phyloP scores from a whole-genome alignment of 352 stramenopile genomes.

The Globisporangium radiosum region DNA sequence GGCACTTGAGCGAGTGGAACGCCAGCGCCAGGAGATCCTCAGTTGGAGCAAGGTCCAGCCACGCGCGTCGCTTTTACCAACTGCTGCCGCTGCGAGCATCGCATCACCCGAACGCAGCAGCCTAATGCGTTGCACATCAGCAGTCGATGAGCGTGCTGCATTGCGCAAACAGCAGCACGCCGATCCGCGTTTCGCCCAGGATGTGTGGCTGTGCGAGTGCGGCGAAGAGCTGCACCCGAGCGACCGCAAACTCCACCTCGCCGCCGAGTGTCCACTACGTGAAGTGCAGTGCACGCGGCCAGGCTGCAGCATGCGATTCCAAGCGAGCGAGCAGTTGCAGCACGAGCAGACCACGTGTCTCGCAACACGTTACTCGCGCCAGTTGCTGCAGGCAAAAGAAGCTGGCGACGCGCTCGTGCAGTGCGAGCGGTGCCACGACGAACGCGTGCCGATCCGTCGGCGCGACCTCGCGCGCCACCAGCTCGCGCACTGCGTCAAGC shows the following conservation, averaged over 20 bases:
- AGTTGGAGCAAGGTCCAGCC: conserved; percentile 20
- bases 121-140: conserved; percentile 2
- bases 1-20: conserved; percentile 29
- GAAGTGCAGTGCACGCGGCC: conserved; percentile 34
- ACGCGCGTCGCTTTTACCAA: conserved; percentile 9
- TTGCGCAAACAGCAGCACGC: conserved; percentile 7
- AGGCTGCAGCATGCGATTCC: conserved; percentile 34
- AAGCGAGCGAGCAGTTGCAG: conserved; percentile 14
- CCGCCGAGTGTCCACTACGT: conserved; percentile 30
- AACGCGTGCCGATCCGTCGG: conserved; percentile 21
- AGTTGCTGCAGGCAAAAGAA: conserved; percentile 35
- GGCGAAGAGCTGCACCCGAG: conserved; percentile 36
- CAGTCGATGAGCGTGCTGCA: neutral
- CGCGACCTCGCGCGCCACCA: conserved; percentile 39
- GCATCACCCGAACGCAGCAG: neutral
- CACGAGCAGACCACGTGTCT: conserved; percentile 41
- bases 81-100: neutral
- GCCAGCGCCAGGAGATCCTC: conserved; percentile 27
- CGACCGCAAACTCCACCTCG: conserved; percentile 29
- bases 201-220: conserved; percentile 41
- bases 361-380: conserved; percentile 20
- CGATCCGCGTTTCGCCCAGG: conserved; percentile 12
- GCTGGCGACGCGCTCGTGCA: conserved; percentile 28
- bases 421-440: conserved; percentile 35
- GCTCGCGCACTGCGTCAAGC: conserved; percentile 38